Evolutionary conservation across 768 basidiomycete species (phyloP).

Genomic region (Lepiota brunneoincarnata): DNA sequence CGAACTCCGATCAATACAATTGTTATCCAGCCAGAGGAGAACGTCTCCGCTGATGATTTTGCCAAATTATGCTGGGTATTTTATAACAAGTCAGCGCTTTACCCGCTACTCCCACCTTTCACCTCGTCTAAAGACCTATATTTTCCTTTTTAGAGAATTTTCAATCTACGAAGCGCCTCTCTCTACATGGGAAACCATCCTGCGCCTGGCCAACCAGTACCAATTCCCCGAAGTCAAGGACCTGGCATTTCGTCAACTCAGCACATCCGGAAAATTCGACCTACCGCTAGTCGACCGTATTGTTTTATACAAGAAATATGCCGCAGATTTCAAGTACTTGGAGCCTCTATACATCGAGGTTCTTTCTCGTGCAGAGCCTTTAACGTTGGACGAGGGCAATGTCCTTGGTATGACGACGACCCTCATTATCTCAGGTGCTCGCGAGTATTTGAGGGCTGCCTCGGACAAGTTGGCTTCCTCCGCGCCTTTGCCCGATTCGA

Average conservation of each 20-base stretch:
- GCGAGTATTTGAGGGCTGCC: conserved; percentile 42
- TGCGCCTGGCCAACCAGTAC: conserved; percentile 59
- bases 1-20: too few species aligned
- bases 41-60: not conserved
- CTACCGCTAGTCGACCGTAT: conserved; percentile 28
- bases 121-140: too few species aligned
- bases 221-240: conserved; percentile 52
- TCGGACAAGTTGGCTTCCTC: conserved; percentile 2
- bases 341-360: conserved; percentile 55
- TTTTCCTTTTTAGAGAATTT: conserved; percentile 41
- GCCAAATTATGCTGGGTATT: not conserved
- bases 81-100: not conserved
- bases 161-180: conserved; percentile 50
- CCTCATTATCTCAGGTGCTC: conserved; percentile 43
- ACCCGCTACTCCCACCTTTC: too few species aligned
- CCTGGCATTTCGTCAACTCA: conserved; percentile 45
- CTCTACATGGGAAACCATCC: conserved; percentile 54
- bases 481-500: conserved; percentile 19
- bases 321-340: conserved; percentile 45
- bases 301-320: conserved; percentile 50
- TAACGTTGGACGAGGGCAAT: conserved; percentile 52
- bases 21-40: not conserved
- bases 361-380: conserved; percentile 46
- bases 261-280: not conserved
- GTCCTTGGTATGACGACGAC: conserved; percentile 53